Evolutionary conservation across 371 early-diverging fungal genomes (phyloP).

Genomic region (Cladochytrium tenue): DNA sequence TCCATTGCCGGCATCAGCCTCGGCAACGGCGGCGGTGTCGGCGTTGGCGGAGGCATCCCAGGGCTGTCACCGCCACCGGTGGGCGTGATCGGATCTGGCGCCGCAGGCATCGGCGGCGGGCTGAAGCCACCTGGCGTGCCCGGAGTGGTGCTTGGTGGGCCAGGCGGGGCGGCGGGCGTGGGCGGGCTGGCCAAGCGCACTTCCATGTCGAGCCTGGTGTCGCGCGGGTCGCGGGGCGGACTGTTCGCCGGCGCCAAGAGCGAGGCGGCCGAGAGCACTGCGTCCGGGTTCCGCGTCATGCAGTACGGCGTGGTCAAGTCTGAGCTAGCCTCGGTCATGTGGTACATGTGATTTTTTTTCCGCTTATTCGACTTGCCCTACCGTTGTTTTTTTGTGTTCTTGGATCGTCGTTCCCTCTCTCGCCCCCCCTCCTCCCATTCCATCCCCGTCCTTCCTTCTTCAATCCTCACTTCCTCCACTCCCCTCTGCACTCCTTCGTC

Average conservation of each 20-base stretch:
- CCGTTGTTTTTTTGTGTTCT: neutral
- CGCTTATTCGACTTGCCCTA: neutral
- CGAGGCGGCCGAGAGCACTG: conserved; percentile 3
- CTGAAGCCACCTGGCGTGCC: neutral
- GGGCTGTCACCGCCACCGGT: too few relatives aligned
- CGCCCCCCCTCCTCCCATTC: neutral
- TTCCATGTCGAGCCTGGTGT: conserved; percentile 11
- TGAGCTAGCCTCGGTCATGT: conserved; percentile 57
- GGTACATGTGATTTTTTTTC: conserved; percentile 55
- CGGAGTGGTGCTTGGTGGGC: conserved; percentile 15
- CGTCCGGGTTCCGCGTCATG: conserved; percentile 48
- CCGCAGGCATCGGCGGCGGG: neutral
- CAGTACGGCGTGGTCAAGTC: conserved; percentile 48
- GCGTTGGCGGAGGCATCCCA: too few relatives aligned
- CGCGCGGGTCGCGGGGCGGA: neutral
- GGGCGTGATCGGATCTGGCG: neutral
- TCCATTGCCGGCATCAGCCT: conserved; percentile 7
- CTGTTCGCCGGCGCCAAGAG: neutral
- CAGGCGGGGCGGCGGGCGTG: conserved; percentile 11
- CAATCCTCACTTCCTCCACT: neutral
- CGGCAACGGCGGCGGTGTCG: neutral
- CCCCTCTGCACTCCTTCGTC: too few relatives aligned
- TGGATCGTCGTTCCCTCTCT: neutral
- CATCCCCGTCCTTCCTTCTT: neutral
- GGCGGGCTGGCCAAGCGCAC: too few relatives aligned